Evolutionary conservation across 352 stramenopile genomes (phyloP).

Genomic region (Plasmopara muralis): DNA sequence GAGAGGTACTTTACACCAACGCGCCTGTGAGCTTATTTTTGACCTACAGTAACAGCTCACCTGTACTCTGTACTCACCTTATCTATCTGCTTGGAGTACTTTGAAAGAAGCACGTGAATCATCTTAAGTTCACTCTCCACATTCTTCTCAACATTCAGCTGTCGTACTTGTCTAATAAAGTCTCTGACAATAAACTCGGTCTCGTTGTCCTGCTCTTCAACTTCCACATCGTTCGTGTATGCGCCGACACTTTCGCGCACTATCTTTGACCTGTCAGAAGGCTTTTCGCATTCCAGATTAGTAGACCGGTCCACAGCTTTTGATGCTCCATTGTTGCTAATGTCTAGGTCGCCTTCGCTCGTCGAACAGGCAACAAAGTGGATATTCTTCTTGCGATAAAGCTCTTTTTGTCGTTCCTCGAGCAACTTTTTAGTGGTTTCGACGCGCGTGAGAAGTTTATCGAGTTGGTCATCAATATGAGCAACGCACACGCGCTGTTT

Average conservation of each 20-base stretch:
- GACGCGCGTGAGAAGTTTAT: conserved; percentile 54
- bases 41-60: neutral
- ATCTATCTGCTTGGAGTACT: conserved; percentile 77
- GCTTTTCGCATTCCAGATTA: neutral
- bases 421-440: conserved; percentile 54
- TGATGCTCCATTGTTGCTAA: conserved; percentile 4
- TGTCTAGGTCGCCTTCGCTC: conserved; percentile 4
- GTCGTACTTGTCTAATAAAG: conserved; percentile 54
- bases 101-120: conserved; percentile 65
- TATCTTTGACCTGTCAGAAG: neutral
- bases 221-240: conserved; percentile 16
- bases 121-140: conserved; percentile 57
- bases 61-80: conserved; percentile 35
- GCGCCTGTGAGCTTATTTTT: neutral
- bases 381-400: conserved; percentile 55
- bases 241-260: conserved; percentile 6
- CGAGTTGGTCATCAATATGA: conserved; percentile 57
- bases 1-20: conserved; percentile 36
- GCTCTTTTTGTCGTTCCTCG: conserved; percentile 47
- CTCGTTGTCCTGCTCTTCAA: conserved; percentile 53
- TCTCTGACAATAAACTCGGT: conserved; percentile 59
- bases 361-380: conserved; percentile 15
- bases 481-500: conserved; percentile 56
- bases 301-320: conserved; percentile 1
- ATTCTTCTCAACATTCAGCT: conserved; percentile 70